Base-by-base conservation (phyloP, 768 basidiomycete genomes). In the Pleurotus sapidus region DNA sequence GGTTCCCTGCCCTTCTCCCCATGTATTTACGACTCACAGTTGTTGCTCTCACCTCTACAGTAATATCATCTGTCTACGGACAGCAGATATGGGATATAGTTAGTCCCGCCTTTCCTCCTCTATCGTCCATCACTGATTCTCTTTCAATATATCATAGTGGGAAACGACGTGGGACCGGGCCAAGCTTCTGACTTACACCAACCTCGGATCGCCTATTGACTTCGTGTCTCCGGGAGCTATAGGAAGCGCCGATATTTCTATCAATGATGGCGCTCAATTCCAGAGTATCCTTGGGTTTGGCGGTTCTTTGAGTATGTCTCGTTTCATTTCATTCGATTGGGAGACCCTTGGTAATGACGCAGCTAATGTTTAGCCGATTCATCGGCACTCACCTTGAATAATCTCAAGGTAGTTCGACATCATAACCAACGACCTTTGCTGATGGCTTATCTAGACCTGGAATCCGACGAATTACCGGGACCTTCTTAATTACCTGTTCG, bases 251-350 rank as follows among this genome's bases (percentile, higher is more conserved):
- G 80, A 89, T 65, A 89, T 91, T 53, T 74, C 76, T 38, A 69
- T 91, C n/a, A 68, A 83, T 47, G 87, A 88, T 64, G 69, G 69
- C 2, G 59, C 70, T 3, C 66, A 77, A 20, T 84, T 80, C 67
- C 89, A 90, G 69, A 70, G 74, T 0, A 81, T 91, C 40, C 77
- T 75, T 50, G 89, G 89, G 6, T 87, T 88, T 61, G 89, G 89
- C 0, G 86, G 77, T 5, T 64, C 83, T 0, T 72, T 91, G 27
- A 89, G 89, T 89, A 63, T 55, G 59, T 54, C 48, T 9, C 5
- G 9, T 7, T 40, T 48, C 7, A 24, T 3, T 45, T 20, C n/a
- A n/a, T n/a, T n/a, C 20, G 20, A 20, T 20, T 45, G 43, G 3
- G 11, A 8, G 17, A 23, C 43, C 2, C 24, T 6, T 48, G 9